phyloP scores from a whole-genome alignment of 352 stramenopile species.

The Pythium myriotylum region DNA sequence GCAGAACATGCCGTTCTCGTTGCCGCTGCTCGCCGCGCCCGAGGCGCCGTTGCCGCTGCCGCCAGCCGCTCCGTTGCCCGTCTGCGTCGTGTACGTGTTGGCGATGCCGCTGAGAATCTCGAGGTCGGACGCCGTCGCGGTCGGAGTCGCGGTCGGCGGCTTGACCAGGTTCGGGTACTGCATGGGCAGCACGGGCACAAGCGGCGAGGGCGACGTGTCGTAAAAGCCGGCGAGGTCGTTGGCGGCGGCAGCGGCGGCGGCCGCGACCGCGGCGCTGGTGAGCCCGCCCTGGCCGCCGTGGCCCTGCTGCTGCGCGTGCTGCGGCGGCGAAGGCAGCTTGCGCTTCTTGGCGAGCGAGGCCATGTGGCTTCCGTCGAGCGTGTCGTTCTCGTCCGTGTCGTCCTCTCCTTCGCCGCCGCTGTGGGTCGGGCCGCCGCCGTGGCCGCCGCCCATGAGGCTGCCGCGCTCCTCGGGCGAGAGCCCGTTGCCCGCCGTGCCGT shows the following conservation, averaged over 20 bases:
- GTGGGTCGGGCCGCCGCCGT: slow-evolving; percentile 1
- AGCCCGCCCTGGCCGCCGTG: slow-evolving; percentile 1
- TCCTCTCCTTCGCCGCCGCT: slow-evolving; percentile 27
- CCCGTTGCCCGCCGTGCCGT: slow-evolving; percentile 34
- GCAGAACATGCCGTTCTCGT: slow-evolving; percentile 38
- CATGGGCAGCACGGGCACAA: slow-evolving; percentile 64
- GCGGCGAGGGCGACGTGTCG: slow-evolving; percentile 39
- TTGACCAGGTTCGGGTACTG: slow-evolving; percentile 48
- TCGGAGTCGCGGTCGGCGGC: slow-evolving; percentile 25
- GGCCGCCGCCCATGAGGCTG: slow-evolving; percentile 12
- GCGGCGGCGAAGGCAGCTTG: slow-evolving; percentile 40
- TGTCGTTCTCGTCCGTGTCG: slow-evolving; percentile 32
- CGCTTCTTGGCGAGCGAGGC: slow-evolving; percentile 47
- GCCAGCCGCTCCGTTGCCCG: neutral
- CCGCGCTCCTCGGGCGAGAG: slow-evolving; percentile 19
- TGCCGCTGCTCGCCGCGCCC: neutral
- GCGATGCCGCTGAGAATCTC: slow-evolving; percentile 86
- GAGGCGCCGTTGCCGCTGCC: neutral
- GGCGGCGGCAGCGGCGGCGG: slow-evolving; percentile 10
- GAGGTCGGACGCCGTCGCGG: slow-evolving; percentile 53
- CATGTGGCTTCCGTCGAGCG: slow-evolving; percentile 27
- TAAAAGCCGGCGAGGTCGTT: slow-evolving; percentile 68
- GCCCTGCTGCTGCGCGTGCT: slow-evolving; percentile 13
- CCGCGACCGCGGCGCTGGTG: slow-evolving; percentile 4
- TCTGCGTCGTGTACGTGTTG: slow-evolving; percentile 68